Base-by-base conservation (phyloP, 1,284 basidiomycete species). In the Phellopilus nigrolimitatus region DNA sequence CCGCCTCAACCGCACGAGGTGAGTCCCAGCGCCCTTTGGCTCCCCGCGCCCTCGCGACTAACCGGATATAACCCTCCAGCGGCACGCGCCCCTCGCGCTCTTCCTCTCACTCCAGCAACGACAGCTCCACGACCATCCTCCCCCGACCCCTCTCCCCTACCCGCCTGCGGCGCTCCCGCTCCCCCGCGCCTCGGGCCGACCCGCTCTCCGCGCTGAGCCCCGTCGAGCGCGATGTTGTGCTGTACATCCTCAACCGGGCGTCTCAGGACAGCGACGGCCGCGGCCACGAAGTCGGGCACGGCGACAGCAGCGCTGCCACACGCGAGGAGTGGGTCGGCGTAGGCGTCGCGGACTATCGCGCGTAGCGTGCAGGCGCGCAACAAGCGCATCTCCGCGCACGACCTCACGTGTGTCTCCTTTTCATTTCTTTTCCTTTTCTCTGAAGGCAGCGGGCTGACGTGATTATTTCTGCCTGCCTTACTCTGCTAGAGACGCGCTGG, bases 401-500 rank as follows among this genome's bases (percentile, higher is more conserved):
- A 37, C n/a, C 34, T 37, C 34, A 37, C 7, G 34, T 37, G 70
- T 56, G 61, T 33, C 31, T n/a, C 31, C 31, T 3, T 33, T 33
- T 33, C 31, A 33, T 33, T 33, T 31, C 13, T 31, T 31, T 31
- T 31, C 28, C 6, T 33, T n/a, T 12, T 7, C n/a, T 33, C 31
- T 33, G 31, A 33, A 12, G 10, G 31, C 31, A 33, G n/a, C 31
- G 10, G 31, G 31, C 31, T 9, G 31, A 33, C n/a, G n/a, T n/a
- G n/a, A 12, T 33, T 33, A n/a, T 33, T 33, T 33, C n/a, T n/a
- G n/a, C n/a, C n/a, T n/a, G n/a, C n/a, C n/a, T n/a, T n/a, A n/a
- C n/a, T n/a, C n/a, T 40, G 5, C 3, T 27, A 51, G 49, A 4
- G n/a, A n/a, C 4, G 34, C 42, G 10, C 62, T 75, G 42, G 68